These are phyloP conservation scores for Hortiboletus flavorubellus DNA, from an alignment of 768 basidiomycete species.

Conservation along the genomic window DNA sequence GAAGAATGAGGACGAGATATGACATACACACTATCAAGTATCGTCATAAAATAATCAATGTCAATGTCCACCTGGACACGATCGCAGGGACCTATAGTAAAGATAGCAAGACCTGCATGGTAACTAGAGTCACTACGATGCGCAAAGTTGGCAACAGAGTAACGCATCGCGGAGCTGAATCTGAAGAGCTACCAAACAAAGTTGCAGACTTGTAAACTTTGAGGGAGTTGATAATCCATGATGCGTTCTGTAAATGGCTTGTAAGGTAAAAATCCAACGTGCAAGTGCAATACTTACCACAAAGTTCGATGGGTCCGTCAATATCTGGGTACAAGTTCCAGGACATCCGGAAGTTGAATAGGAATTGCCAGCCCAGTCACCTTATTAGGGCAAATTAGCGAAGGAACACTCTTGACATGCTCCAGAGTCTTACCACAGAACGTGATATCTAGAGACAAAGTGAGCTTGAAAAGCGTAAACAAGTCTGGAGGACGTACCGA, in stretches of 20 bases:
- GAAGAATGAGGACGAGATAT: not conserved
- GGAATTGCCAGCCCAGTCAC: constrained; percentile 83
- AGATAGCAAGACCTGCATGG: constrained; percentile 16
- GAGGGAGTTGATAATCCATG: constrained; percentile 76
- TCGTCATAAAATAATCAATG: constrained; percentile 10
- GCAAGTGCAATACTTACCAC: constrained; percentile 44
- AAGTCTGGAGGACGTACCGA: constrained; percentile 47
- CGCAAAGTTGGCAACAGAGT: constrained; percentile 5
- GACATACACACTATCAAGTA: constrained; percentile 7
- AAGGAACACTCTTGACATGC: not conserved
- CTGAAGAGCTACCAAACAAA: constrained; percentile 37
- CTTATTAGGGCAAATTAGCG: constrained; percentile 33
- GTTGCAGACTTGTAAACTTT: constrained; percentile 68
- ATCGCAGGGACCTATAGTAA: constrained; percentile 13
- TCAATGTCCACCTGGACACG: not conserved
- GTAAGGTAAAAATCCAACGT: constrained; percentile 2
- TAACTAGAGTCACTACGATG: constrained; percentile 5
- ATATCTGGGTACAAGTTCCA: constrained; percentile 60
- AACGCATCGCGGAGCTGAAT: constrained; percentile 2
- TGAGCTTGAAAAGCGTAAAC: constrained; percentile 15
- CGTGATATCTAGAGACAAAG: constrained; percentile 58
- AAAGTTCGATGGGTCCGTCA: constrained; percentile 71
- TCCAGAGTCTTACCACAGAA: constrained; percentile 61
- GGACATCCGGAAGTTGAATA: constrained; percentile 73
- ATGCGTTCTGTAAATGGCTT: constrained; percentile 54